Conservation (phyloP, 192 early-diverging fungal species). For the Coemansia sp. region DNA sequence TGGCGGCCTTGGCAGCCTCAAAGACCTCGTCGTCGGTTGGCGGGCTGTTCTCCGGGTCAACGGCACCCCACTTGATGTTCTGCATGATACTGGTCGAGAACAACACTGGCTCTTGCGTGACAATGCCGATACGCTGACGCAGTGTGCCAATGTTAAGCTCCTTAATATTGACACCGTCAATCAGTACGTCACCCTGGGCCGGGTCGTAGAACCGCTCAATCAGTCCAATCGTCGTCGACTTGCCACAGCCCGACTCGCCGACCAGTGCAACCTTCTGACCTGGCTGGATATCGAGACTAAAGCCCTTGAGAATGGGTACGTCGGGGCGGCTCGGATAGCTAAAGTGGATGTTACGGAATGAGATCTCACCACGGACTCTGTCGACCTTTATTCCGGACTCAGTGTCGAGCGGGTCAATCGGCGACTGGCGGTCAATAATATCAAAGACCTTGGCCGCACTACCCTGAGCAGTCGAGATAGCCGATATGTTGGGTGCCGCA, state of each 20-base stretch:
- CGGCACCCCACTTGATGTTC: conserved; percentile 76
- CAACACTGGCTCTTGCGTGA: conserved; percentile 88
- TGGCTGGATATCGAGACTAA: conserved; percentile 70
- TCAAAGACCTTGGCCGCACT: conserved; percentile 78
- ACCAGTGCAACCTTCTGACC: conserved; percentile 89
- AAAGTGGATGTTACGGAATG: conserved; percentile 79
- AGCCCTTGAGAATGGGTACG: conserved; percentile 74
- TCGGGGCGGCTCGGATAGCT: conserved; percentile 81
- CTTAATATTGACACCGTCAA: conserved; percentile 78
- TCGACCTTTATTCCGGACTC: conserved; percentile 43
- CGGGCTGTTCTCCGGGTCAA: conserved; percentile 51
- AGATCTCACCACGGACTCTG: conserved; percentile 62
- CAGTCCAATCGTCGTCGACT: conserved; percentile 81
- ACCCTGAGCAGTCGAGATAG: conserved; percentile 70
- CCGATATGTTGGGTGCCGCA: conserved; percentile 67
- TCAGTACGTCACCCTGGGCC: conserved; percentile 57
- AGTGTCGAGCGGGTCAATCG: conserved; percentile 63
- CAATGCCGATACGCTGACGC: conserved; percentile 85
- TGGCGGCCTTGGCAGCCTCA: conserved; percentile 66
- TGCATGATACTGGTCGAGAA: conserved; percentile 76
- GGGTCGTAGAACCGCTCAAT: conserved; percentile 86
- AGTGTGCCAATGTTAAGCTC: conserved; percentile 76
- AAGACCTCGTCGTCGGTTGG: conserved; percentile 76
- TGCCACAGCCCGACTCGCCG: conserved; percentile 82
- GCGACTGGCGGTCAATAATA: conserved; percentile 78